Base-by-base conservation (phyloP, 1,139 yeast genomes). In the Hanseniaspora uvarum region DNA sequence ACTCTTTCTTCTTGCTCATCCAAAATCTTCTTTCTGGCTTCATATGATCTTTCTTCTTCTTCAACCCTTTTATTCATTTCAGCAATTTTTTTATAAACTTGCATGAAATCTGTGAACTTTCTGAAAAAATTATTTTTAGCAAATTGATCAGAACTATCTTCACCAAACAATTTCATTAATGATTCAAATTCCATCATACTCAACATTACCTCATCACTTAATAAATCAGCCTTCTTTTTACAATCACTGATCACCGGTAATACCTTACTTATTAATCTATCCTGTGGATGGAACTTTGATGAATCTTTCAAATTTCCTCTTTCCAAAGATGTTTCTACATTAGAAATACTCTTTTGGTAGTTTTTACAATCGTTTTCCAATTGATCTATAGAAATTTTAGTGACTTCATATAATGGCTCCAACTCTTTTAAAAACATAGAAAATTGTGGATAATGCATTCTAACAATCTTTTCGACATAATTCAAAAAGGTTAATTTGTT, bases 401-500 rank as follows among this genome's bases (percentile, higher is more conserved):
- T 72, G 26, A 83, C 85, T 43, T 74, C 79, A 16, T 74, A 61
- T 54, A 85, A 78, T 28, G 79, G 80, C 40, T 74, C 69, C 51
- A 84, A 66, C 56, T 85, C 94, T 26, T 76, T 73, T 53, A 83
- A 64, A 61, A 85, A 84, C 1, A 63, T 68, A 55, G 79, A 71
- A 52, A 80, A 72, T 37, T 81, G 82, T 1, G 94, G 89, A 63
- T 81, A 84, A 58, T 81, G 80, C 16, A 72, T 73, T 60, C 94
- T 70, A 19, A 84, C 71, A 52, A 84, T 77, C 61, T 80, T 83
- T 63, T 85, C 94, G 56, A 85, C 87, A 64, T 83, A 84, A 62
- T 85, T 89, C 60, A 85, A 72, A 62, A 85, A 85, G 0, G 92
- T 81, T 80, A 81, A 81, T 58, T 84, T 79, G 64, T 84, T 84